Base-by-base conservation (phyloP, 1,139 yeast genomes). In the Suhomyces kunorum region DNA sequence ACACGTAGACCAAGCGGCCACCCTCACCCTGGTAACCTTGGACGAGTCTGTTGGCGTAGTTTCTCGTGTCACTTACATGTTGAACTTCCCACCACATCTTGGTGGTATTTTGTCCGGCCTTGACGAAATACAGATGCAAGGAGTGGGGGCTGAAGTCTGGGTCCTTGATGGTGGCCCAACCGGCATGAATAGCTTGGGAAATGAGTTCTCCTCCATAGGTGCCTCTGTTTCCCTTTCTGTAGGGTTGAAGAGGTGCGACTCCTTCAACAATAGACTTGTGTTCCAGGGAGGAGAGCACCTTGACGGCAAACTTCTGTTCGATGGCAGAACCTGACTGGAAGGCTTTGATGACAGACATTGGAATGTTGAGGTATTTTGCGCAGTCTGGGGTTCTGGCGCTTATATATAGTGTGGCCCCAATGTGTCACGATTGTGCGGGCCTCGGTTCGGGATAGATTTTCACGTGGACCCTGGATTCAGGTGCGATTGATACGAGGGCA, bases 121-220 rank as follows among this genome's bases (percentile, higher is more conserved):
- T 66, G 36, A 71, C 56, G 44, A 70, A 71, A 50, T 68, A 69
- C 25, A 64, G 53, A 48, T 71, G 76, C 32, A 68, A 56, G 9
- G 74, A 67, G 48, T 71, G 70, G 4, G 74, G 71, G 33, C 59
- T 58, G 33, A 68, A 61, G 18, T 54, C 65, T 22, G 41, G 48
- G 28, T 52, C 53, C 4, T 44, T 46, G 7, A 71, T 53, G 8
- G 71, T 54, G 34, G 57, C 66, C 68, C 70, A 68, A 1, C 70
- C 72, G 0, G 74, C 76, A 31, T 59, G 45, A 9, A 64, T 39
- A 1, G 64, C 61, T 47, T 68, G 75, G 15, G 61, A 44, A 4
- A 68, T 50, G 24, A 68, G 53, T 38, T 71, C 76, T 3, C 76
- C 76, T 3, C 76, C 76, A 47, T 61, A 71, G 2, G 68, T 60